Base-by-base conservation (phyloP, 2,329 filamentous ascomycete species). In the Sclerotinia sclerotiorum region DNA sequence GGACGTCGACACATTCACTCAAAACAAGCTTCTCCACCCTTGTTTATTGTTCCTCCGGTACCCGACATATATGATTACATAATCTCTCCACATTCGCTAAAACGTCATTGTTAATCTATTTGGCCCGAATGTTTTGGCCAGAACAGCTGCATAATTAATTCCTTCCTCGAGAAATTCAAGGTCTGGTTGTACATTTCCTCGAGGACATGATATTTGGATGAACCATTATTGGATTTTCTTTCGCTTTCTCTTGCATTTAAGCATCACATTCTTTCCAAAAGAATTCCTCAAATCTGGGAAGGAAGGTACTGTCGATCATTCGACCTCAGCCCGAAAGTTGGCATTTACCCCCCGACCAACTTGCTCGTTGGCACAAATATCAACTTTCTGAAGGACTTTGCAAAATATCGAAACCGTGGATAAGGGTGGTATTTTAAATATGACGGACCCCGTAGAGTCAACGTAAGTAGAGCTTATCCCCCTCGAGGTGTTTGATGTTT, bases 21-120 rank as follows among this genome's bases (percentile, higher is more conserved):
- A 35, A 49, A 61, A 48, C 48, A 51, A 62, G 13, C 44, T 51
- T 48, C 44, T 21, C 29, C 8, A 17, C 15, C 11, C 21, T 39
- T 29, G 60, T 19, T 6, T 7, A 62, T 62, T 49, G 21, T 49
- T 49, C 49, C 5, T 35, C 58, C 58, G 21, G n/a, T 32, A 13
- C 44, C 58, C 19, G 42, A 19, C 10, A 24, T 44, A 62, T 29
- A n/a, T 62, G 60, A 62, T 42, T 62, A 5, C 46, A 48, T n/a
- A 11, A 21, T 51, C 24, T 27, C 60, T 21, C 46, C 58, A 51
- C 29, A 51, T 21, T 62, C 60, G 60, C 60, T 62, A 56, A 56
- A 56, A 51, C 60, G 48, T 62, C 60, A 62, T 62, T 62, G 60
- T 39, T 39, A 1, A 62, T 62, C 58, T 7, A 62, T 49, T 11